Conservation (phyloP, 192 early-diverging fungal species). For the Coemansia sp. region DNA sequence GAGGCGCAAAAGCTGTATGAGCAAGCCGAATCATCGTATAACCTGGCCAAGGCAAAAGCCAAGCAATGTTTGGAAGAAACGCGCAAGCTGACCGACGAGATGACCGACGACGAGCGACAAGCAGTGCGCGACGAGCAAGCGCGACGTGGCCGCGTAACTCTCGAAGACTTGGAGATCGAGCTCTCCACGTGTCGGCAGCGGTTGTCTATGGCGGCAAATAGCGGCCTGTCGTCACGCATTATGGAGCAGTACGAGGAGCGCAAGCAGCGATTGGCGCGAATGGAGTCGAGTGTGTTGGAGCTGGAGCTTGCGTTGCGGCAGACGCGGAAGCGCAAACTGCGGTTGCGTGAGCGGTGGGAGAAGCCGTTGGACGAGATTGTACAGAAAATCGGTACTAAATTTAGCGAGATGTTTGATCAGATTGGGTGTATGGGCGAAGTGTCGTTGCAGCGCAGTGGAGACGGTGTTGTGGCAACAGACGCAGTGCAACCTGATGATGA, state of each 20-base stretch:
- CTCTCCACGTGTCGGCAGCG: conserved; percentile 49
- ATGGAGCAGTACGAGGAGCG: conserved; percentile 70
- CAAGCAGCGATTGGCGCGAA: conserved; percentile 55
- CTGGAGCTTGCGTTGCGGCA: conserved; percentile 39
- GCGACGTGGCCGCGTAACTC: conserved; percentile 16
- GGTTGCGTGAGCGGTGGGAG: conserved; percentile 62
- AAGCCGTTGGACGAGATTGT: conserved; percentile 61
- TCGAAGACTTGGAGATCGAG: conserved; percentile 66
- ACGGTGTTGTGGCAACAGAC: conserved; percentile 16
- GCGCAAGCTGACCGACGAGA: conserved; percentile 51
- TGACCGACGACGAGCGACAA: conserved; percentile 55
- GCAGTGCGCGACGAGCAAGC: conserved; percentile 52
- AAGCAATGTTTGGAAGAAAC: conserved; percentile 53
- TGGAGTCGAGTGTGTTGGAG: conserved; percentile 40
- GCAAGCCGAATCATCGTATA: conserved; percentile 41
- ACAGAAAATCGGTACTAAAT: conserved; percentile 61
- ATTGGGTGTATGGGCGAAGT: conserved; percentile 53
- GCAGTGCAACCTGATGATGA: not conserved
- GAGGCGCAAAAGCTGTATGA: conserved; percentile 49
- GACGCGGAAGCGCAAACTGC: conserved; percentile 36
- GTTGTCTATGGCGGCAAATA: conserved; percentile 33
- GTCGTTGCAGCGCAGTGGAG: conserved; percentile 24
- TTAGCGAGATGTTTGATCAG: conserved; percentile 69
- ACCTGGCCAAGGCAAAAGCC: conserved; percentile 50
- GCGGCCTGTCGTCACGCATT: conserved; percentile 48